Evolutionary conservation across 495 filamentous ascomycete genomes (phyloP).

Genomic region (Aspergillus sclerotiicarbonarius): DNA sequence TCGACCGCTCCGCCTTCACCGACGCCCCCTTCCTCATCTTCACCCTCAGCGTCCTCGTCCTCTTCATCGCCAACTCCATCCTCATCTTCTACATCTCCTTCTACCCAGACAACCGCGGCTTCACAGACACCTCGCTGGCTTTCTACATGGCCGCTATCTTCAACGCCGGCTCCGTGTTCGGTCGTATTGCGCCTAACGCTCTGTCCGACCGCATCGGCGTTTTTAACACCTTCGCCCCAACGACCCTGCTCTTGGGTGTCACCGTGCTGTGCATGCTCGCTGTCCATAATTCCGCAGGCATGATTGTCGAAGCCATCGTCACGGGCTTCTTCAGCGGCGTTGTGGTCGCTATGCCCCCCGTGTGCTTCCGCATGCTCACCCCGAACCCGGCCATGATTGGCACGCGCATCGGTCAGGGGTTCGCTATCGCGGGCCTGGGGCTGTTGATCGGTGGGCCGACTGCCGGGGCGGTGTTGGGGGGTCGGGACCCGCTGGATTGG

Average conservation of each 20-base stretch:
- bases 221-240: slow-evolving; percentile 33
- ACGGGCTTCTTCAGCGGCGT: slow-evolving; percentile 25
- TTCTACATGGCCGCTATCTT: slow-evolving; percentile 44
- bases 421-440: slow-evolving; percentile 24
- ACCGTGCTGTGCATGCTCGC: slow-evolving; percentile 31
- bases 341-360: slow-evolving; percentile 31
- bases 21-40: slow-evolving; percentile 32
- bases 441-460: slow-evolving; percentile 31
- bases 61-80: slow-evolving; percentile 30
- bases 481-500: slow-evolving; percentile 5
- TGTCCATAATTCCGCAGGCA: slow-evolving; percentile 24
- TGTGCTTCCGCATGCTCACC: slow-evolving; percentile 21
- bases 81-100: slow-evolving; percentile 35
- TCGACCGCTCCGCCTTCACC: slow-evolving; percentile 33
- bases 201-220: slow-evolving; percentile 37
- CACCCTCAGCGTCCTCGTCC: slow-evolving; percentile 22
- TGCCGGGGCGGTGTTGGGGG: slow-evolving; percentile 39
- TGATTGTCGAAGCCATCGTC: slow-evolving; percentile 31
- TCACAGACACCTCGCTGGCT: slow-evolving; percentile 14
- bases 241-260: slow-evolving; percentile 27
- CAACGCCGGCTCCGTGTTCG: slow-evolving; percentile 39
- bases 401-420: slow-evolving; percentile 35
- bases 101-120: slow-evolving; percentile 8
- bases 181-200: slow-evolving; percentile 36
- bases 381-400: slow-evolving; percentile 26